A percentile compares a stretch with the other conserved stretches of the same genome.
phyloP scores from a whole-genome alignment of 371 early-diverging fungal species.

The Mucor mucedo region DNA sequence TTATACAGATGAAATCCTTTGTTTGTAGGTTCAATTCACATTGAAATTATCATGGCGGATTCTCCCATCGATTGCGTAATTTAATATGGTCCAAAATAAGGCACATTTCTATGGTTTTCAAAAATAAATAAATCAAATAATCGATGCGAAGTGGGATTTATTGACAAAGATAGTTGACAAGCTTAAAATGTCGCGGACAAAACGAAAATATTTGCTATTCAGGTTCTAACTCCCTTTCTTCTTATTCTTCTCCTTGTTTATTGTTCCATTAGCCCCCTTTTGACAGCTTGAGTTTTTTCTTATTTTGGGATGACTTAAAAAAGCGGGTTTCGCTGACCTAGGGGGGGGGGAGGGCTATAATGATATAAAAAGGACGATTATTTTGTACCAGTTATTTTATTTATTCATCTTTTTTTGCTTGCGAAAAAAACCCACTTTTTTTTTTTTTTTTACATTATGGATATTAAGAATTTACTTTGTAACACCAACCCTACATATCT shows the following conservation, averaged over 20 bases:
- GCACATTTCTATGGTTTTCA: too few species aligned
- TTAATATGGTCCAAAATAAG: too few species aligned
- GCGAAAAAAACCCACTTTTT: background rate
- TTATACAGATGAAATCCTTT: too few species aligned
- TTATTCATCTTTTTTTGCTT: conserved; percentile 10
- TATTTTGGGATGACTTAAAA: background rate
- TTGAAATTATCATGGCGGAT: too few species aligned
- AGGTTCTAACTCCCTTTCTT: conserved; percentile 1
- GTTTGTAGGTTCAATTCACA: too few species aligned
- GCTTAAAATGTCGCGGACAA: conserved; percentile 6
- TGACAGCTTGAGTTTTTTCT: conserved; percentile 9
- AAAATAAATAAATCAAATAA: background rate
- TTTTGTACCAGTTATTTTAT: background rate
- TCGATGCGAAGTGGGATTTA: background rate
- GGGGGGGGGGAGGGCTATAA: background rate
- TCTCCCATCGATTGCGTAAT: too few species aligned
- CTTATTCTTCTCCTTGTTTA: background rate
- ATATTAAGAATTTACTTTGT: conserved; percentile 44
- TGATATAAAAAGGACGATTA: conserved; percentile 4
- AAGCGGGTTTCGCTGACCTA: background rate
- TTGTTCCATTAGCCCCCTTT: conserved; percentile 1
- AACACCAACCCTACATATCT: conserved; percentile 11
- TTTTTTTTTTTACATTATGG: conserved; percentile 23
- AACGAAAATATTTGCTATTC: conserved; percentile 11
- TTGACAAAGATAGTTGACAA: conserved; percentile 27